Conservation (phyloP, 371 early-diverging fungal genomes). For the Synchytrium microbalum region DNA sequence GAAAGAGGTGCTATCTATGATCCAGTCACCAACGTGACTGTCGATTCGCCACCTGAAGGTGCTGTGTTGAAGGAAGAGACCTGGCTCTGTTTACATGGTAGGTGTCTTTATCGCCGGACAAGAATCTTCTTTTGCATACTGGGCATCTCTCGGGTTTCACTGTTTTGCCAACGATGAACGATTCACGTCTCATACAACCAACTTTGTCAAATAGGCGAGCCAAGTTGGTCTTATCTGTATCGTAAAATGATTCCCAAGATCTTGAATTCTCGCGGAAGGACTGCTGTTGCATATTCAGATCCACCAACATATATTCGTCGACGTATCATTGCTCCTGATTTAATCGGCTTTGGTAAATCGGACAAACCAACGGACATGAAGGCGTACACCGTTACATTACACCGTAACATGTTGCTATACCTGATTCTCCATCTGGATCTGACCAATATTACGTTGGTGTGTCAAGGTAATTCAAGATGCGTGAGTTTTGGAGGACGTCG, state of each 20-base stretch:
- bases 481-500: no score
- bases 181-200: no score
- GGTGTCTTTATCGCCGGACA: neutral
- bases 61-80: no score
- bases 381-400: constrained; percentile 7
- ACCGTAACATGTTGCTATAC: constrained; percentile 6
- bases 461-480: constrained; percentile 6
- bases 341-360: constrained; percentile 10
- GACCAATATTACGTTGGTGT: constrained; percentile 5
- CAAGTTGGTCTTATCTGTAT: constrained; percentile 7
- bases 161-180: no score
- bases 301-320: neutral
- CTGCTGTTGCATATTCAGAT: neutral
- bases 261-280: neutral
- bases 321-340: constrained; percentile 5
- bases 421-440: neutral
- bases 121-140: neutral
- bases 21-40: no score
- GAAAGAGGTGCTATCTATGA: no score
- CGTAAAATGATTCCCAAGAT: constrained; percentile 10
- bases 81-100: constrained; percentile 6
- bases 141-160: neutral
- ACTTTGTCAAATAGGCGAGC: no score
- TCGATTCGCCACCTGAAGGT: no score
- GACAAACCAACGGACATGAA: constrained; percentile 4